phyloP scores from a whole-genome alignment of 2,329 filamentous ascomycete genomes.

The Penicillium griseofulvum region DNA sequence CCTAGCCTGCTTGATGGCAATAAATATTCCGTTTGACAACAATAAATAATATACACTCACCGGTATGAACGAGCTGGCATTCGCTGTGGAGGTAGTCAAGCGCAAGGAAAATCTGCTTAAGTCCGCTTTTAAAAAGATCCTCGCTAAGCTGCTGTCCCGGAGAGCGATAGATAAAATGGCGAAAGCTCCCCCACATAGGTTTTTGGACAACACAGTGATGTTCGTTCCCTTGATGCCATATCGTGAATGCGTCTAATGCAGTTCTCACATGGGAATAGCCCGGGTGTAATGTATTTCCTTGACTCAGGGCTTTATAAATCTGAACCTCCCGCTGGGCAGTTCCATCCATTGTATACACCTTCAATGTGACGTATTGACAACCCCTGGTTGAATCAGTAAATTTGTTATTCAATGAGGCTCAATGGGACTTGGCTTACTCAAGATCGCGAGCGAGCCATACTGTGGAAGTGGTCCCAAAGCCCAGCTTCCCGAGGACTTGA shows the following conservation, averaged over 20 bases:
- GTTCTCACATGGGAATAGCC: slow-evolving; percentile 7
- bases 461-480: not conserved
- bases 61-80: slow-evolving; percentile 8
- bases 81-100: slow-evolving; percentile 12
- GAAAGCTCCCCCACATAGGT: slow-evolving; percentile 37
- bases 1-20: not conserved
- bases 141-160: not conserved
- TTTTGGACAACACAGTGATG: slow-evolving; percentile 37
- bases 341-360: slow-evolving; percentile 5
- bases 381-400: not conserved
- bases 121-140: slow-evolving; percentile 4
- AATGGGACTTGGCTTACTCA: not conserved
- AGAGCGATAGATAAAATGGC: not conserved
- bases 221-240: slow-evolving; percentile 23
- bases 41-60: not conserved
- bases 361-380: slow-evolving; percentile 7
- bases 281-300: not conserved
- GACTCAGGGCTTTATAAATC: not conserved
- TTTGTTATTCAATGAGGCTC: no score
- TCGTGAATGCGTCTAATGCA: slow-evolving; percentile 25
- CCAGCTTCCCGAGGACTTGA: not conserved
- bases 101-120: slow-evolving; percentile 10
- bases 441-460: not conserved
- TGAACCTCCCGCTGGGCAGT: slow-evolving; percentile 1
- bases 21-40: no score